Evolutionary conservation across 176 grass and related monocot genomes (phyloP).

Genomic region (Oryza brachyantha): DNA sequence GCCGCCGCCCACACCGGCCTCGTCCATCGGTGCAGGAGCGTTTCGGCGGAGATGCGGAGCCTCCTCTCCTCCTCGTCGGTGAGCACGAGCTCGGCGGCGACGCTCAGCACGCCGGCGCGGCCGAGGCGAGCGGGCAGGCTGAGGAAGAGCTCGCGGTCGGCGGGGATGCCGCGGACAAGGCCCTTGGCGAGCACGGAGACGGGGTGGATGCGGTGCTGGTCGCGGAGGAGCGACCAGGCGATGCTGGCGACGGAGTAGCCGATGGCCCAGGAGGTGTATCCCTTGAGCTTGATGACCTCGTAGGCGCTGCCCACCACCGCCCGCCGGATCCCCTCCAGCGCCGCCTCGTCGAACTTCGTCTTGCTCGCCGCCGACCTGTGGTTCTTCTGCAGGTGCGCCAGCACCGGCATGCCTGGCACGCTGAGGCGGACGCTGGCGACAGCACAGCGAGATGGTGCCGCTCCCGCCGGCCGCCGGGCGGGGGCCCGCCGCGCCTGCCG

Average conservation of each 20-base stretch:
- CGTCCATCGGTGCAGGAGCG: too few relatives aligned
- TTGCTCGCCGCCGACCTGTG: neutral
- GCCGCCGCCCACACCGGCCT: too few relatives aligned
- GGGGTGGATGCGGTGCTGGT: slow-evolving; percentile 52
- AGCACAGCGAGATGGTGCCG: slow-evolving; percentile 45
- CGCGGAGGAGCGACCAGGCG: slow-evolving; percentile 44
- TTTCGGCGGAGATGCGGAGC: slow-evolving; percentile 37
- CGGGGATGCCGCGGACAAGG: slow-evolving; percentile 32
- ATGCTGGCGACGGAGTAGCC: slow-evolving; percentile 54
- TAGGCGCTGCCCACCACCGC: slow-evolving; percentile 42
- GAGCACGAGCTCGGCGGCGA: slow-evolving; percentile 34
- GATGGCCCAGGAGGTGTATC: slow-evolving; percentile 64
- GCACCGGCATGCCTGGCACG: slow-evolving; percentile 41
- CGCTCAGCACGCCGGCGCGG: slow-evolving; percentile 27
- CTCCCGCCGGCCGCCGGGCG: slow-evolving; percentile 55
- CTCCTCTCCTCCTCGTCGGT: slow-evolving; percentile 31
- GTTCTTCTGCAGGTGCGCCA: slow-evolving; percentile 37
- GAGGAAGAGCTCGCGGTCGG: slow-evolving; percentile 48
- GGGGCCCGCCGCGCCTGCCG: too few relatives aligned
- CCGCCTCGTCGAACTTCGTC: neutral
- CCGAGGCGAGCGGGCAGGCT: slow-evolving; percentile 53
- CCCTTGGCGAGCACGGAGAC: slow-evolving; percentile 54
- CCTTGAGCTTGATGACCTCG: slow-evolving; percentile 53
- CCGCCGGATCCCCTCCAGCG: slow-evolving; percentile 39
- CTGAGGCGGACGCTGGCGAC: slow-evolving; percentile 57